Evolutionary conservation across 2,329 filamentous ascomycete species (phyloP), one percentile per base, ranked within the genome.

Genomic region (Curvularia sp.): DNA sequence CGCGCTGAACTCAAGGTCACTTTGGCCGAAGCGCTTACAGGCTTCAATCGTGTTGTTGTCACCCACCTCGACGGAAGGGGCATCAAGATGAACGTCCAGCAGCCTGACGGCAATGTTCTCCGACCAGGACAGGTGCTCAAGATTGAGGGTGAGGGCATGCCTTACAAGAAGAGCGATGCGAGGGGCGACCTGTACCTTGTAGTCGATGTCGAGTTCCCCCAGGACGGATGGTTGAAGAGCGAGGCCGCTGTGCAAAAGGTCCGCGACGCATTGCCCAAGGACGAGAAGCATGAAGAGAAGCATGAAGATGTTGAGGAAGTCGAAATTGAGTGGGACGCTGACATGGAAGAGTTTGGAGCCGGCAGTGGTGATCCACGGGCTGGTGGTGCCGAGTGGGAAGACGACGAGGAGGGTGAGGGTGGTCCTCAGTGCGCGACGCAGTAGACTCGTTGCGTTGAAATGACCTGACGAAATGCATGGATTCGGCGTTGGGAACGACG

Each of bases 51-150:
- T 34, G 91, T 96, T 5, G 93, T 97, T 1, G 73, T 99, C 62
- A 95, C 90, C 70, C 95, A 99, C 76, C 87, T 99, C 8, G 95
- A 99, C 73, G 95, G 94, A 28, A 87, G 95, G 56, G 95, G 95
- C 28, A 94, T 99, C 58, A 86, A 89, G 57, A 83, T 99, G 46
- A 84, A 88, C 53, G 89, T 95, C 65, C 87, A 91, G 15, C 87
- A 90, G 70, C 80, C 80, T 0, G 66, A 77, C 36, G 94, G 94
- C 67, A 90, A 93, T 76, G 84, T 98, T 50, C 80, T 99, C 34
- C 87, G 88, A 25, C 93, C 95, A 0, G 89, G 88, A 25, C 91
- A 99, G 74, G 86, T 94, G 7, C 83, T 99, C 68, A 97, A 93
- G 81, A 82, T 99, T 1, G 78, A 84, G 2, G 93, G 92, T 25